Evolutionary conservation across 1,284 basidiomycete species (phyloP).

Genomic region (Coniferiporia weirii): DNA sequence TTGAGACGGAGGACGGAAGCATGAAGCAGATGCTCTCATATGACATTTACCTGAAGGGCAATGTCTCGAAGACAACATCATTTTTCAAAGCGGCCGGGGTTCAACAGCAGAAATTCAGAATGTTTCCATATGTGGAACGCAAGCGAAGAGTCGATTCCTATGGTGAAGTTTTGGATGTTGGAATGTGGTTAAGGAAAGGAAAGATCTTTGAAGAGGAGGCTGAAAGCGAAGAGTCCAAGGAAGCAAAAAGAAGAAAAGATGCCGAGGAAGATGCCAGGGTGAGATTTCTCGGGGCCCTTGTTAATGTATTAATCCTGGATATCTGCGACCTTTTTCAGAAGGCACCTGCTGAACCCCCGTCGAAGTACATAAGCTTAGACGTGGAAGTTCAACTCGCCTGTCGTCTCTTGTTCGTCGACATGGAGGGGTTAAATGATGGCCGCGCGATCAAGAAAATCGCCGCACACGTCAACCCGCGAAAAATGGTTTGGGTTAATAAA

Average conservation of each 20-base stretch:
- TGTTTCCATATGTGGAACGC: slow-evolving; percentile 97
- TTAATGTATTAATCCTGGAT: slow-evolving; percentile 8
- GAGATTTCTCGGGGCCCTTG: slow-evolving; percentile 17
- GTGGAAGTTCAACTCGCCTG: slow-evolving; percentile 79
- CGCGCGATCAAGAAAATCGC: slow-evolving; percentile 96
- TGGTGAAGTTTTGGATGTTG: slow-evolving; percentile 92
- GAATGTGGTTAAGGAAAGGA: slow-evolving; percentile 87
- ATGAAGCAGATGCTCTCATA: slow-evolving; percentile 78
- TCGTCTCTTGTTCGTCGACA: slow-evolving; percentile 84
- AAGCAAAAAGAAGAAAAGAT: slow-evolving; percentile 60
- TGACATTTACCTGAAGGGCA: slow-evolving; percentile 96
- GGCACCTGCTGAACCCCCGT: slow-evolving; percentile 77
- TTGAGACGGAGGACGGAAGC: slow-evolving; percentile 68
- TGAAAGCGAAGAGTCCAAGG: slow-evolving; percentile 76
- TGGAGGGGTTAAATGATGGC: slow-evolving; percentile 95
- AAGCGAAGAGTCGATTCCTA: slow-evolving; percentile 91
- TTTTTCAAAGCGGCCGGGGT: slow-evolving; percentile 77
- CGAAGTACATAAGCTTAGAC: slow-evolving; percentile 80
- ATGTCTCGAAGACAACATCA: slow-evolving; percentile 74
- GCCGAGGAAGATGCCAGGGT: slow-evolving; percentile 83
- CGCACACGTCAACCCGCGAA: slow-evolving; percentile 93
- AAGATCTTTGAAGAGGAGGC: slow-evolving; percentile 85
- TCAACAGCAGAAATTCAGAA: slow-evolving; percentile 79
- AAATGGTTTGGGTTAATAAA: slow-evolving; percentile 54
- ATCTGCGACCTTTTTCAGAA: slow-evolving; percentile 39